Percentiles rank a stretch among this genome's conserved stretches.
These are phyloP conservation scores for Hanseniaspora vineae DNA, from an alignment of 805 yeast species.

Conservation along the genomic window DNA sequence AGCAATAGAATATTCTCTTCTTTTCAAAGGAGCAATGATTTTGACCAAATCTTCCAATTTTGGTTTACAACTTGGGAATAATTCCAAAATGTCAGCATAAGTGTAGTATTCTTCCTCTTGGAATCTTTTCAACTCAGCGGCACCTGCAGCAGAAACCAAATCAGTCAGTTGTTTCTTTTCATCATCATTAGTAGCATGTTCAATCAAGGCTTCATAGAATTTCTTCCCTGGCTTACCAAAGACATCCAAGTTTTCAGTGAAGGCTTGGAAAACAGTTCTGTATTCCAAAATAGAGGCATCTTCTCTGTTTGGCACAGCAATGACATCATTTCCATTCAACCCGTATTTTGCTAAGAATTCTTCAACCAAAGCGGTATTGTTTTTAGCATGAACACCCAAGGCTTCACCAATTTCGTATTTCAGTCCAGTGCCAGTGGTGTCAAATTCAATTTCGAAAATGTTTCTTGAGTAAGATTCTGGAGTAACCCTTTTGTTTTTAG, in stretches of 20 bases:
- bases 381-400: conserved; percentile 87
- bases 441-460: conserved; percentile 94
- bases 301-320: conserved; percentile 62
- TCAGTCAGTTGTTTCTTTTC: conserved; percentile 51
- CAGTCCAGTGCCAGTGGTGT: conserved; percentile 78
- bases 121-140: conserved; percentile 67
- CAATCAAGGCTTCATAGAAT: conserved; percentile 74
- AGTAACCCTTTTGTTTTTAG: conserved; percentile 84
- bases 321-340: conserved; percentile 45
- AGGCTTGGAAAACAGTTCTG: conserved; percentile 71
- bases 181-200: conserved; percentile 53
- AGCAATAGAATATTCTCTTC: conserved; percentile 96
- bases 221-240: conserved; percentile 94
- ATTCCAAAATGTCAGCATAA: conserved; percentile 68
- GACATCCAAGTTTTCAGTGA: conserved; percentile 70
- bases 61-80: conserved; percentile 77
- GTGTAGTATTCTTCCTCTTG: conserved; percentile 75
- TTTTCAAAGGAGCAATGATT: conserved; percentile 74
- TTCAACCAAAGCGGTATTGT: conserved; percentile 49
- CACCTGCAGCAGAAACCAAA: conserved; percentile 69
- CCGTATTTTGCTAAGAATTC: conserved; percentile 63
- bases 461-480: conserved; percentile 84
- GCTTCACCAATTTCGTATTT: conserved; percentile 95
- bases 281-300: conserved; percentile 44
- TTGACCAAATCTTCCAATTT: conserved; percentile 52